Base-by-base conservation (phyloP, 495 filamentous ascomycete genomes). In the Penicillium lividum region DNA sequence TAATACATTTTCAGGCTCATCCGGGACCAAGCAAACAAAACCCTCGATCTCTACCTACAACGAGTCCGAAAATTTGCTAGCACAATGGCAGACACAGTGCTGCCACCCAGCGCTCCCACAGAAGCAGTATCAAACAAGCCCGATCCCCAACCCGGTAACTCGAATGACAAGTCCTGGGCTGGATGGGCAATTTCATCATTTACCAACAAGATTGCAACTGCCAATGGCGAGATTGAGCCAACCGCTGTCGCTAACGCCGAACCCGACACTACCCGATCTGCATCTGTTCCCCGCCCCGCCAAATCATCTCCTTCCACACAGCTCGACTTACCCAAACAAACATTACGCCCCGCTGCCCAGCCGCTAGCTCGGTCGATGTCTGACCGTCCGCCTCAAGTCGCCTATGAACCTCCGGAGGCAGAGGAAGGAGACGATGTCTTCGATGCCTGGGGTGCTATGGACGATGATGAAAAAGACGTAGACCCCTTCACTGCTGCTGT, bases 141-240 rank as follows among this genome's bases (percentile, higher is more conserved):
- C 16, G 71, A 82, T 5, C 75, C 80, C 5, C 84, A 90, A 22
- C 93, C 95, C 77, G 88, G 86, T 56, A 94, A 90, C 2, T 86
- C 89, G 10, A 84, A 79, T 53, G 85, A 88, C 55, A 84, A 86
- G 13, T 83, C 86, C 4, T 97, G 93, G 95, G 85, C 93, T 5
- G 94, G 95, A 43, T 98, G 94, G 94, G 94, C 94, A 0, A 96
- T 98, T 46, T 97, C 94, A 3, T 96, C 91, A n/a, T 97, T 98
- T 72, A 97, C 94, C 5, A 97, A 97, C 72, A 97, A 95, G 65
- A 68, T 98, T 29, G 84, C 89, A 11, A 72, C 90, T 3, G 90
- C 91, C 3, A 87, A 86, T 29, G 94, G 94, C 16, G 88, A 96
- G 46, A 97, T 98, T 47, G 81, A 92, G 62, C 66, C 83, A 10